phyloP scores from a whole-genome alignment of 2,329 filamentous ascomycete species.

The Colletotrichum sp. region DNA sequence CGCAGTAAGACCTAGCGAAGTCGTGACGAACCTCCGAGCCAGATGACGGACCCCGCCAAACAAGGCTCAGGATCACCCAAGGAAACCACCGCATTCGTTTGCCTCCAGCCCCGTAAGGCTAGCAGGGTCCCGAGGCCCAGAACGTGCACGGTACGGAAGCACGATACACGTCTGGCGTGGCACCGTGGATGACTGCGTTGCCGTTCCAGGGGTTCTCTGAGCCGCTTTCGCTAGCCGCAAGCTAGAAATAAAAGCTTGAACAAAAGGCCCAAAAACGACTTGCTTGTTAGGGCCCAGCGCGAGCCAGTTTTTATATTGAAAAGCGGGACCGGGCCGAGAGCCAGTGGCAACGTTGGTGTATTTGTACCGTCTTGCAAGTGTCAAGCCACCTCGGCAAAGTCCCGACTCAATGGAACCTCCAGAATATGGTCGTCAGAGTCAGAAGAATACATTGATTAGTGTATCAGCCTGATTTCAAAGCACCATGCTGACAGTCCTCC shows the following conservation, averaged over 20 bases:
- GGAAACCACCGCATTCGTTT: background rate
- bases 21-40: background rate
- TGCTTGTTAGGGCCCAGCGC: background rate
- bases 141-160: background rate
- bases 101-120: background rate
- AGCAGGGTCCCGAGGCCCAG: background rate
- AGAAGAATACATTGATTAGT: background rate
- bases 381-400: background rate
- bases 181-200: background rate
- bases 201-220: background rate
- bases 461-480: background rate
- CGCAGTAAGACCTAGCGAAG: background rate
- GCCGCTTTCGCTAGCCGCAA: background rate
- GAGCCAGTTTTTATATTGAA: background rate
- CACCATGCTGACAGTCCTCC: background rate
- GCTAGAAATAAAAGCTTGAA: background rate
- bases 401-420: background rate
- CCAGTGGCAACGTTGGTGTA: background rate
- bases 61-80: background rate
- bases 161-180: background rate
- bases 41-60: background rate
- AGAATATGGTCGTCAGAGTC: rapidly evolving
- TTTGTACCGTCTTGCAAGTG: background rate
- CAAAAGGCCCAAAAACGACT: background rate
- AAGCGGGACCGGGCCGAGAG: background rate